A percentile compares a stretch with the other conserved stretches of the same genome.
Evolutionary conservation across 768 basidiomycete genomes (phyloP).

Genomic region (Lactarius vividus): DNA sequence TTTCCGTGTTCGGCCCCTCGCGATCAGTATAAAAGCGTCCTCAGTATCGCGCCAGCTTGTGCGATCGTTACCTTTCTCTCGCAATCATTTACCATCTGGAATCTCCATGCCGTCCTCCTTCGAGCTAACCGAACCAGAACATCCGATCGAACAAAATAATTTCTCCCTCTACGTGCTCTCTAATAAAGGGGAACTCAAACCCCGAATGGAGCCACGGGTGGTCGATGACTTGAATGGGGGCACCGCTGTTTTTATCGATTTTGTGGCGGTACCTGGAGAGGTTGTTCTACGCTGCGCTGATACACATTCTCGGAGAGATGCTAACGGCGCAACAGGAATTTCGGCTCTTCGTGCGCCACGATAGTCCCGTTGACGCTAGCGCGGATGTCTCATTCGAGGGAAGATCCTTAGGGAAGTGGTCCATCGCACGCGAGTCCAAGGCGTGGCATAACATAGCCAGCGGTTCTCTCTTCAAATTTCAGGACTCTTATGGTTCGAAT

Average conservation of each 20-base stretch:
- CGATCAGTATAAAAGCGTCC: conserved; percentile 1
- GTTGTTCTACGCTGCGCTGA: neutral
- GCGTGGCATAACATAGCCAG: conserved; percentile 14
- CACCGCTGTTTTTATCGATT: conserved; percentile 3
- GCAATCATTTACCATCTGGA: neutral
- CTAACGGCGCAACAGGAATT: neutral
- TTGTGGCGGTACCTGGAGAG: conserved; percentile 7
- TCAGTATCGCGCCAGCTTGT: too few species aligned
- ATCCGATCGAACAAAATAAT: neutral
- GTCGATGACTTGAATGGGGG: neutral
- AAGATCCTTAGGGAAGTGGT: conserved; percentile 17
- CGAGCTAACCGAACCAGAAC: neutral
- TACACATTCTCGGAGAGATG: neutral
- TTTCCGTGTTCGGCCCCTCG: conserved; percentile 4
- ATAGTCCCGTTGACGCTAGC: conserved; percentile 1
- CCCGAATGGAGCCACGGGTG: neutral
- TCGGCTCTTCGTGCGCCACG: conserved; percentile 13
- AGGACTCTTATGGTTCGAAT: conserved; percentile 11
- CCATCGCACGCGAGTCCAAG: neutral
- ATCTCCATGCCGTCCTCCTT: neutral
- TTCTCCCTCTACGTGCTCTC: conserved; percentile 9
- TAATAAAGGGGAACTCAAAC: conserved; percentile 12
- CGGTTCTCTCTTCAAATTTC: conserved; percentile 12
- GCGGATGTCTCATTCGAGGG: conserved; percentile 8
- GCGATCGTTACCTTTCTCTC: neutral